Evolutionary conservation across 2,329 filamentous ascomycete genomes (phyloP), one percentile per base, ranked within the genome.

Genomic region (Rhinocladiella mackenziei): DNA sequence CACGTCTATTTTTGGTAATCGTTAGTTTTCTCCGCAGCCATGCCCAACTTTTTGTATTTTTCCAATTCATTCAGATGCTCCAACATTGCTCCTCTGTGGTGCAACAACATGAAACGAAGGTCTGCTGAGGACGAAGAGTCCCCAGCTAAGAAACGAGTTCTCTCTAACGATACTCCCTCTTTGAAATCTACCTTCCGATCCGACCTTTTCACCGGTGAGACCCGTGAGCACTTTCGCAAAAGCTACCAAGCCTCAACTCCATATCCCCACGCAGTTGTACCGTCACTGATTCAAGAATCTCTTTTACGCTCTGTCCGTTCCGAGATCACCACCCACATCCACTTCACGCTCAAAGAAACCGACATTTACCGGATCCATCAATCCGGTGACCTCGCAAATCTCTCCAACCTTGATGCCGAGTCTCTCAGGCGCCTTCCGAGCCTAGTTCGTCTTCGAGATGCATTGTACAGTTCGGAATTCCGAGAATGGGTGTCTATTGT

Each of bases 321-420:
- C 60, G 92, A 98, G 70, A 91, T 97, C 65, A 83, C 84, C 65
- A 76, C 84, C 56, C 89, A 95, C 62, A 86, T 98, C 56, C 83
- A 86, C 56, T 98, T 98, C 71, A 96, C 92, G 9, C 89, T 89
- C 58, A 98, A 98, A 67, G 92, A 98, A 68, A 98, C 92, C 35
- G 92, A 98, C 65, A 98, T 98, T 59, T 98, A 98, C 78, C 95
- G 94, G 69, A 97, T 98, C 62, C 89, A 96, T 75, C 92, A 98
- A 72, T 97, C 91, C 3, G 92, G 92, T 55, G 92, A 98, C 65
- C 77, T 98, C 23, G 92, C 92, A 34, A 98, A 98, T 68, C 80
- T 98, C 46, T 91, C 96, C 66, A 92, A 92, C 17, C 78, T 98
- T 31, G 87, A 94, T 51, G 83, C 94, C 62, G 81, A 83, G 5